These are phyloP conservation scores for Arthonia radiata DNA, from an alignment of 495 filamentous ascomycete species.

Conservation along the genomic window DNA sequence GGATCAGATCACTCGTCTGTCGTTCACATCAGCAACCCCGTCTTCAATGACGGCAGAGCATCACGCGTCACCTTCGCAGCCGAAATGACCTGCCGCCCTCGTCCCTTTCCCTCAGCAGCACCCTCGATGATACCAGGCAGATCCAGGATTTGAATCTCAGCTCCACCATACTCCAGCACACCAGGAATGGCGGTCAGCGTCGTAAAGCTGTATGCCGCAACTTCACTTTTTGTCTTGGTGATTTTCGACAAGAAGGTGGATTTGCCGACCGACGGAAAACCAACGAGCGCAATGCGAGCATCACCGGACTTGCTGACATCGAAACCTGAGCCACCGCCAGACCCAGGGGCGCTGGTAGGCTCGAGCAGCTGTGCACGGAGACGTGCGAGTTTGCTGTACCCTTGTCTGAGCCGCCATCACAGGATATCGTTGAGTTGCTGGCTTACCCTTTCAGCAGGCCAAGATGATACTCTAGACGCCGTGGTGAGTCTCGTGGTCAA, in stretches of 20 bases:
- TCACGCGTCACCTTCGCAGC: constrained; percentile 44
- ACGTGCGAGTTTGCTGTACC: constrained; percentile 69
- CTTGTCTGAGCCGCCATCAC: background rate
- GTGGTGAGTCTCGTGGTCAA: constrained; percentile 9
- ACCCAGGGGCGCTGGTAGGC: constrained; percentile 53
- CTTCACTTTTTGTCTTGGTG: constrained; percentile 92
- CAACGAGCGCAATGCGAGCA: constrained; percentile 88
- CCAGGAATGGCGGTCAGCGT: constrained; percentile 95
- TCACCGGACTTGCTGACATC: constrained; percentile 95
- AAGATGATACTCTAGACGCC: constrained; percentile 67
- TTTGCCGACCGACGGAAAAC: constrained; percentile 96
- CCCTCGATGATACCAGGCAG: constrained; percentile 97
- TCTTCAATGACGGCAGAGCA: constrained; percentile 1
- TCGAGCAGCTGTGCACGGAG: constrained; percentile 89
- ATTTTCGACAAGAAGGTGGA: constrained; percentile 98
- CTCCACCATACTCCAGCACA: constrained; percentile 92
- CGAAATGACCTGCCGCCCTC: constrained; percentile 91
- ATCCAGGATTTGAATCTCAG: constrained; percentile 96
- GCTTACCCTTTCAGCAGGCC: constrained; percentile 84
- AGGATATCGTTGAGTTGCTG: background rate
- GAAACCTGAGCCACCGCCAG: constrained; percentile 56
- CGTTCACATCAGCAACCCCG: constrained; percentile 1
- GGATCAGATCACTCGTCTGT: constrained; percentile 82
- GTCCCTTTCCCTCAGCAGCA: constrained; percentile 82
- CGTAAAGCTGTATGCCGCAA: constrained; percentile 93